phyloP scores from a whole-genome alignment of 192 early-diverging fungal species.

The Podila minutissima region DNA sequence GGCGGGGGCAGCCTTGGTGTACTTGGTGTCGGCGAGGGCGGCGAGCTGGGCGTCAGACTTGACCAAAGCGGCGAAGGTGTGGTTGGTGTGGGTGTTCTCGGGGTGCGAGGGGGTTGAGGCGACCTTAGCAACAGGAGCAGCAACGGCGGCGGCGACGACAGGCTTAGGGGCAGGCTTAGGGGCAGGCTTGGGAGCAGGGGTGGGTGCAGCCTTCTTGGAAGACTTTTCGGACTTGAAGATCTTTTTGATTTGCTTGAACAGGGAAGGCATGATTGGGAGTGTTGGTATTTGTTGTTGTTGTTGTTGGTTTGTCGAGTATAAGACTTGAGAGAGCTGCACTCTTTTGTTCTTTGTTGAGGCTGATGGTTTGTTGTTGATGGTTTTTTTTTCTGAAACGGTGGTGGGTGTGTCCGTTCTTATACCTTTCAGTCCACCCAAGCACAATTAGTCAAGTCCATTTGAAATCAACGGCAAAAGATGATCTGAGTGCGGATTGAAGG shows the following conservation, averaged over 20 bases:
- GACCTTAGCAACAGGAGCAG: background rate
- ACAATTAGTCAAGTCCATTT: no score
- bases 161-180: slow-evolving; percentile 4
- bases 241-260: slow-evolving; percentile 43
- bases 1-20: slow-evolving; percentile 26
- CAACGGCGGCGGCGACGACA: background rate
- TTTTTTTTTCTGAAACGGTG: slow-evolving; percentile 1
- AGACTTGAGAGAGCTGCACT: no score
- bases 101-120: slow-evolving; percentile 17
- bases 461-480: no score
- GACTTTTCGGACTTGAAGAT: slow-evolving; percentile 30
- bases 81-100: slow-evolving; percentile 43
- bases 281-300: background rate
- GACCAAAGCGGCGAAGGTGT: slow-evolving; percentile 39
- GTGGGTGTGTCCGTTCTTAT: no score
- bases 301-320: background rate
- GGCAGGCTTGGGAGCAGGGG: background rate
- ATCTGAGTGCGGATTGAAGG: no score
- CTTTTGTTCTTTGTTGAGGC: background rate
- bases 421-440: no score
- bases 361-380: slow-evolving; percentile 8
- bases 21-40: slow-evolving; percentile 29
- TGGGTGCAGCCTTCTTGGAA: slow-evolving; percentile 5
- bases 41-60: slow-evolving; percentile 46
- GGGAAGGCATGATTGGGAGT: slow-evolving; percentile 33